Conservation (phyloP, 2,329 filamentous ascomycete species). For the Exophiala spinifera region DNA sequence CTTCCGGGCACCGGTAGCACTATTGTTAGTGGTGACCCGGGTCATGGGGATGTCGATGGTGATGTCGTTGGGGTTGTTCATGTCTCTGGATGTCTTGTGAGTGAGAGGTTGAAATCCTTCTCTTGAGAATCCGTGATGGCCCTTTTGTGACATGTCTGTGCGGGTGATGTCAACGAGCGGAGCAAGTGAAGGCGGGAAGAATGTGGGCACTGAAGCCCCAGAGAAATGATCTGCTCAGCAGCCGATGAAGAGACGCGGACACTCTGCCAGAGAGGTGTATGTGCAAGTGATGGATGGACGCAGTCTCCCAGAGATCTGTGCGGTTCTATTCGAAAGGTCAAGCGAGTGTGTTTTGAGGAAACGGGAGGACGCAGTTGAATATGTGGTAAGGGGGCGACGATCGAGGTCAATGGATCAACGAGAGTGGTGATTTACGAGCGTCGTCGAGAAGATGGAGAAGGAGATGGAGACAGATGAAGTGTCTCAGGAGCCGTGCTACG, state of each 20-base stretch:
- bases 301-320: slow-evolving; percentile 1
- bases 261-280: slow-evolving; percentile 10
- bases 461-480: neutral
- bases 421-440: slow-evolving; percentile 1
- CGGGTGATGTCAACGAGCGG: slow-evolving; percentile 16
- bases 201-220: slow-evolving; percentile 12
- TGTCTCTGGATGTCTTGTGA: slow-evolving; percentile 37
- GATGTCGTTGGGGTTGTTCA: slow-evolving; percentile 50
- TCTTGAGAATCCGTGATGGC: slow-evolving; percentile 38
- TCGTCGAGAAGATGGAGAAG: neutral
- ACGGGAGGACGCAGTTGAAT: neutral
- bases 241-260: neutral
- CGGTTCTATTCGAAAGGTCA: neutral
- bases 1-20: slow-evolving; percentile 45
- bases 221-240: neutral
- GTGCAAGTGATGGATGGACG: neutral
- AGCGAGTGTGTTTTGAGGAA: slow-evolving; percentile 2
- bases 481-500: neutral
- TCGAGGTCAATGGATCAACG: too few relatives aligned
- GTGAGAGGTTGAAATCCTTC: slow-evolving; percentile 45
- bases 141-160: slow-evolving; percentile 17
- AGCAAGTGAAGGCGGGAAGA: slow-evolving; percentile 8
- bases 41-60: slow-evolving; percentile 63
- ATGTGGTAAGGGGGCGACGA: neutral
- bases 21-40: slow-evolving; percentile 49